Percentiles rank a stretch among this genome's conserved stretches.
phyloP scores from a whole-genome alignment of 129 eudicot species.

The Silybum marianum region DNA sequence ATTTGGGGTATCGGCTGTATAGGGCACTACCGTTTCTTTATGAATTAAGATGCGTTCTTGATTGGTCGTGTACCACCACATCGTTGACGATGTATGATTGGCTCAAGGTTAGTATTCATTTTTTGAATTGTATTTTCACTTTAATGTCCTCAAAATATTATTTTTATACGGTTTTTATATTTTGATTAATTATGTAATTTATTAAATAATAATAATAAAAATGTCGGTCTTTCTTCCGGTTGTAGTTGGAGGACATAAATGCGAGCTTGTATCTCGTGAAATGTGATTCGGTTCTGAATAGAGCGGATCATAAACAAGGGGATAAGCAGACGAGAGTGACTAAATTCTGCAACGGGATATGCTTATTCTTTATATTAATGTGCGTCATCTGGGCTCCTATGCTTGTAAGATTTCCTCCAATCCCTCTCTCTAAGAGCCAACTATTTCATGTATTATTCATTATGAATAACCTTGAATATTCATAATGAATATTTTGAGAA shows the following conservation, averaged over 20 bases:
- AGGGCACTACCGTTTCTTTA: slow-evolving; percentile 57
- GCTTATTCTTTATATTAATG: slow-evolving; percentile 47
- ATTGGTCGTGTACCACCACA: slow-evolving; percentile 61
- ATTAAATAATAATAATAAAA: no score
- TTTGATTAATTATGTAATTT: no score
- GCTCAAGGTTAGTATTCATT: slow-evolving; percentile 43
- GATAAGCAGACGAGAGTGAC: slow-evolving; percentile 51
- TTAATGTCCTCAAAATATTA: no score
- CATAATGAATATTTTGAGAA: no score
- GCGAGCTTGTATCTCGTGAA: slow-evolving; percentile 60
- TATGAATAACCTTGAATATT: no score
- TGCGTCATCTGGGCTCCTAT: slow-evolving; percentile 63
- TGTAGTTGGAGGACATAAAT: slow-evolving; percentile 61
- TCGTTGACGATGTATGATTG: slow-evolving; percentile 63
- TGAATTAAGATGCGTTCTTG: slow-evolving; percentile 61
- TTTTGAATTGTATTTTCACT: no score
- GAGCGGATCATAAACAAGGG: slow-evolving; percentile 51
- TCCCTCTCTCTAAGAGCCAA: not conserved
- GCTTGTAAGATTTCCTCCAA: slow-evolving; percentile 41
- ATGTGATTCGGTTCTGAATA: slow-evolving; percentile 51
- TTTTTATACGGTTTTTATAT: no score
- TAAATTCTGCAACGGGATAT: slow-evolving; percentile 55
- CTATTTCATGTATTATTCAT: no score
- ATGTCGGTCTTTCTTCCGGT: not conserved
- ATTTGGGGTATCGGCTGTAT: slow-evolving; percentile 53